Evolutionary conservation across 345 rosid genomes (phyloP), one percentile per base, ranked within the genome.

Genomic region (Camelina hispida): DNA sequence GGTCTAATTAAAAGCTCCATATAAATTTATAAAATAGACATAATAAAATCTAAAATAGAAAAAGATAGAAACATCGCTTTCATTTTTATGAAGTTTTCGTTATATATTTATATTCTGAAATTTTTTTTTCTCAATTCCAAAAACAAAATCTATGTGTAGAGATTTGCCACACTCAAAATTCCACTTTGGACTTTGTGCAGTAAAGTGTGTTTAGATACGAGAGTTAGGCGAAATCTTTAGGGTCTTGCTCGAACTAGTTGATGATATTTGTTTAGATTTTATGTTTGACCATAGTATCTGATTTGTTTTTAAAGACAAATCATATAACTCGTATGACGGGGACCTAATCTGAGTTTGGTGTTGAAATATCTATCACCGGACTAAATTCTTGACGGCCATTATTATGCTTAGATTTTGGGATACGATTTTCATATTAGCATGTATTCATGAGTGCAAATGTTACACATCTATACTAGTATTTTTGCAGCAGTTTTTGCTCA

Each of bases 161-260:
- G 75, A 76, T 76, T 44, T 76, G 58, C 58, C 75, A 62, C 42
- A 69, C 66, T 68, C 40, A 51, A 67, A 63, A 35, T 62, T 34
- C 71, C 71, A 69, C 75, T 69, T 62, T 28, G 75, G 75, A 43
- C 35, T 62, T 8, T 76, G 69, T 69, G 58, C 51, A 69, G 65
- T 68, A 62, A 69, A 62, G 69, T 68, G 70, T 34, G 22, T 53
- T 46, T 46, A 69, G 75, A 69, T 76, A 62, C 58, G 71, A 6
- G 53, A 62, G 80, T 69, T 76, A 47, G 80, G 75, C 60, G 56
- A 63, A 74, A 76, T 69, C 67, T 61, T 9, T 46, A 56, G 32
- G 44, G 16, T 74, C 54, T 66, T 74, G 57, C 32, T 74, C 13
- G 52, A 68, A 68, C 63, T 42, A 61, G 57, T 52, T 68, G 69